Conservation (phyloP, 2,329 filamentous ascomycete genomes). For the Tolypocladium cylindrosporum region DNA sequence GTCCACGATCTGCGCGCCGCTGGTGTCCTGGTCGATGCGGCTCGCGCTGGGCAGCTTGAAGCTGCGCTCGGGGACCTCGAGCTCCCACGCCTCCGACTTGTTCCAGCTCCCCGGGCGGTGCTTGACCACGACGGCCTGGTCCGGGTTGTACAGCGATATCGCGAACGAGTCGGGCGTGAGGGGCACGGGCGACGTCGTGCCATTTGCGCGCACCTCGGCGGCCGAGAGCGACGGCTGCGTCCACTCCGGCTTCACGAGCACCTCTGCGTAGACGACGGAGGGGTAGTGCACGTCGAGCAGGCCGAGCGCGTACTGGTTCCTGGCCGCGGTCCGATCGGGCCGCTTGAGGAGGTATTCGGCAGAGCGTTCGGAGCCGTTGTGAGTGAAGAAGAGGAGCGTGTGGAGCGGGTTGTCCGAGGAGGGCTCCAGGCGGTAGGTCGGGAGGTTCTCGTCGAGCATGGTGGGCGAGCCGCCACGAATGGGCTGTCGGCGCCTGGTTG, state of each 20-base stretch:
- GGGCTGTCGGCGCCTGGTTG: not conserved
- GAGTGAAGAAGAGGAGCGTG: constrained; percentile 48
- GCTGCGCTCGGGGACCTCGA: constrained; percentile 78
- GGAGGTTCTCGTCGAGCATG: constrained; percentile 94
- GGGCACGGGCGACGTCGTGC: constrained; percentile 54
- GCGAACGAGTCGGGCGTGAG: constrained; percentile 68
- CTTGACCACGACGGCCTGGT: constrained; percentile 66
- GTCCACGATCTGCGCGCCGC: constrained; percentile 28
- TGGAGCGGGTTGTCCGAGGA: constrained; percentile 42
- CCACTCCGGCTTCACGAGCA: constrained; percentile 77
- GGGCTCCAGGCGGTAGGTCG: constrained; percentile 51
- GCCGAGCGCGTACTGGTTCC: constrained; percentile 78
- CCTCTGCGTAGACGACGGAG: constrained; percentile 79
- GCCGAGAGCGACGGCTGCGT: constrained; percentile 71
- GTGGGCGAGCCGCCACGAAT: not conserved
- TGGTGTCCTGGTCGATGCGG: constrained; percentile 58
- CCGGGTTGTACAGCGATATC: constrained; percentile 90
- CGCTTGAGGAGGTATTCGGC: constrained; percentile 75
- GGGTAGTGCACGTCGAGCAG: constrained; percentile 74
- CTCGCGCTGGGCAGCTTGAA: constrained; percentile 76
- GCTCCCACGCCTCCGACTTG: constrained; percentile 74
- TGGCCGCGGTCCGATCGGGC: constrained; percentile 56
- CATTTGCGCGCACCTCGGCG: constrained; percentile 67
- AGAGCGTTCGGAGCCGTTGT: constrained; percentile 71
- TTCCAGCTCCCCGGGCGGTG: constrained; percentile 71